Evolutionary conservation across 768 basidiomycete species (phyloP).

Genomic region (Termitomyces sp.): DNA sequence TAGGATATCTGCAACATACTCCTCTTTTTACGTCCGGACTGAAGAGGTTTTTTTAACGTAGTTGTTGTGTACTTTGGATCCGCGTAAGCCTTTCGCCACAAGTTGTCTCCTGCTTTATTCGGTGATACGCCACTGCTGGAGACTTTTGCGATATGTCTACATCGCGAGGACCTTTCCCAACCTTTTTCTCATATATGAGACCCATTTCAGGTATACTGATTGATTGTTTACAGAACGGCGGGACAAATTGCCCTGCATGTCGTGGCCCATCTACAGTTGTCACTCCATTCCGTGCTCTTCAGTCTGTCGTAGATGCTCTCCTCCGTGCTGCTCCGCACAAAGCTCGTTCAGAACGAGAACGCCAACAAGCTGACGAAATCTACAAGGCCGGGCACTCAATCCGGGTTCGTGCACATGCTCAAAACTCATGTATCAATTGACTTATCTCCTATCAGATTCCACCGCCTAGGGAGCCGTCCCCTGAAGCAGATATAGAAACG

Average conservation of each 20-base stretch:
- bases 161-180: neutral
- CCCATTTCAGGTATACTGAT: neutral
- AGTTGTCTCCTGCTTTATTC: constrained; percentile 5
- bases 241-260: constrained; percentile 80
- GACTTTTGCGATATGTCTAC: neutral
- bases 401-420: constrained; percentile 37
- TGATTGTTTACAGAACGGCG: constrained; percentile 57
- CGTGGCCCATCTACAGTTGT: constrained; percentile 65
- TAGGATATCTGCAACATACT: constrained; percentile 22
- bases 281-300: constrained; percentile 66
- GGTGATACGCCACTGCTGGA: constrained; percentile 2
- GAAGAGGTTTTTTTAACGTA: constrained; percentile 20
- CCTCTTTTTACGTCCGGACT: neutral
- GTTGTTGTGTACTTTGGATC: constrained; percentile 82
- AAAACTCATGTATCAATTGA: constrained; percentile 5
- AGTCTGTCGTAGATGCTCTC: constrained; percentile 66
- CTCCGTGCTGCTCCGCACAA: constrained; percentile 67
- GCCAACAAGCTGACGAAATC: constrained; percentile 76
- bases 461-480: constrained; percentile 67
- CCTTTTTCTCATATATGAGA: neutral
- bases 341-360: constrained; percentile 63
- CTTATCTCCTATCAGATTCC: constrained; percentile 50
- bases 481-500: constrained; percentile 65
- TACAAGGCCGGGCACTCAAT: constrained; percentile 59
- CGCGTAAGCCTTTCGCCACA: constrained; percentile 47